A percentile compares a stretch with the other conserved stretches of the same genome.
These are phyloP conservation scores for Jackrogersella minutella DNA, from an alignment of 495 filamentous ascomycete species.

Conservation along the genomic window DNA sequence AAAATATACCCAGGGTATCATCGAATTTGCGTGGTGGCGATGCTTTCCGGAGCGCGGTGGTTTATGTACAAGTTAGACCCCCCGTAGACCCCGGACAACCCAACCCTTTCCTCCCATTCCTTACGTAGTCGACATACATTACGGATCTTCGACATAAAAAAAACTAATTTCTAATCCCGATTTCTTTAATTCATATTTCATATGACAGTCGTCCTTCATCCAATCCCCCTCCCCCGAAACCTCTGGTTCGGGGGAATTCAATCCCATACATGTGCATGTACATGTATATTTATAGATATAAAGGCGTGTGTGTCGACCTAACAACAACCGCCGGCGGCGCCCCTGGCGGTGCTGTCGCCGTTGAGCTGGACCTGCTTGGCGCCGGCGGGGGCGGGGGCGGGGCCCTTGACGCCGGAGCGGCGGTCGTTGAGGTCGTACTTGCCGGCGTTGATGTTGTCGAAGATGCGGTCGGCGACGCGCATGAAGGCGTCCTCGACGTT, in stretches of 20 bases:
- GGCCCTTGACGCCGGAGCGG: slow-evolving; percentile 86
- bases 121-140: background rate
- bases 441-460: slow-evolving; percentile 91
- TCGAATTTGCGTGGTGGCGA: slow-evolving; percentile 34
- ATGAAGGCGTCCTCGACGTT: slow-evolving; percentile 93
- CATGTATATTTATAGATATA: too few species aligned
- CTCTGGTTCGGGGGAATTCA: too few species aligned
- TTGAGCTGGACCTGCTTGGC: slow-evolving; percentile 59
- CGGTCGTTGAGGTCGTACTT: slow-evolving; percentile 95
- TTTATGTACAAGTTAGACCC: slow-evolving; percentile 34
- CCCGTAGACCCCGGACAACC: background rate
- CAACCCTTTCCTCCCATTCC: background rate
- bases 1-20: slow-evolving; percentile 41
- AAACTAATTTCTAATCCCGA: background rate
- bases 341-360: slow-evolving; percentile 47
- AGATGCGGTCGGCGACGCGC: slow-evolving; percentile 91
- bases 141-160: background rate
- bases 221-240: too few species aligned
- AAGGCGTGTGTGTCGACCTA: slow-evolving; percentile 14
- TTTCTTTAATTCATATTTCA: too few species aligned
- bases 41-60: slow-evolving; percentile 17
- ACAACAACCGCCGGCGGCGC: slow-evolving; percentile 42
- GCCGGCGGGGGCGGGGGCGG: slow-evolving; percentile 51
- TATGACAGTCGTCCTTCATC: too few species aligned
- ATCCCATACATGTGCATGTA: too few species aligned